Evolutionary conservation across 768 basidiomycete species (phyloP).

Genomic region (Leccinum longicurvipes): DNA sequence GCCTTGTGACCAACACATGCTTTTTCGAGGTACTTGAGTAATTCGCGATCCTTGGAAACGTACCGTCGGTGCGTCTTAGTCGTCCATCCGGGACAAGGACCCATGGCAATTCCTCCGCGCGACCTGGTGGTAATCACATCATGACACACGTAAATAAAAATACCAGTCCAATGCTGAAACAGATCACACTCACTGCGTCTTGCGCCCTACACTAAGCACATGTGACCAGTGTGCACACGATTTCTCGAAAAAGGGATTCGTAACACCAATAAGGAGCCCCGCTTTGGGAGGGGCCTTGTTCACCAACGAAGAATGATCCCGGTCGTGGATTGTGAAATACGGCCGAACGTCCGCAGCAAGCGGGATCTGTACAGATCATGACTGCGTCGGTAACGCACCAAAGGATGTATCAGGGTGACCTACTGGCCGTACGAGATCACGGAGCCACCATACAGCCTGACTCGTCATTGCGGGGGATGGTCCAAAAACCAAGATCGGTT

Average conservation of each 20-base stretch:
- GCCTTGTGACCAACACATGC: slow-evolving; percentile 48
- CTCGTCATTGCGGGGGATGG: slow-evolving; percentile 77
- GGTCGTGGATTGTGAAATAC: slow-evolving; percentile 95
- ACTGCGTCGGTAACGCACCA: background rate
- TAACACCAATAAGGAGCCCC: slow-evolving; percentile 78
- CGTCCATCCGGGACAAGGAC: slow-evolving; percentile 71
- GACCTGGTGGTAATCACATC: background rate
- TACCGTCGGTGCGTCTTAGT: slow-evolving; percentile 78
- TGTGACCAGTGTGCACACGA: slow-evolving; percentile 87
- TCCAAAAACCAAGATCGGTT: slow-evolving; percentile 83
- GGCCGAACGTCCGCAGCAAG: slow-evolving; percentile 84
- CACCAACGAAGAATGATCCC: slow-evolving; percentile 71
- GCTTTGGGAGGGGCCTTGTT: slow-evolving; percentile 78
- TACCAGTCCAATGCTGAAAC: background rate
- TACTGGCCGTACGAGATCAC: slow-evolving; percentile 83
- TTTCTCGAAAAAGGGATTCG: slow-evolving; percentile 83
- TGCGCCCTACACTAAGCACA: slow-evolving; percentile 63
- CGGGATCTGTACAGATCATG: slow-evolving; percentile 56
- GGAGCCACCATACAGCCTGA: slow-evolving; percentile 88
- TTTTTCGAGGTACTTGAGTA: slow-evolving; percentile 71
- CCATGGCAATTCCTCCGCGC: slow-evolving; percentile 26
- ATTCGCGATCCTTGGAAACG: slow-evolving; percentile 75
- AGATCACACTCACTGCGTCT: slow-evolving; percentile 37
- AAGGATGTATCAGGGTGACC: slow-evolving; percentile 12
- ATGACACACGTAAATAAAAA: background rate